phyloP scores from a whole-genome alignment of 345 rosid species.

The Bruguiera sexangula region DNA sequence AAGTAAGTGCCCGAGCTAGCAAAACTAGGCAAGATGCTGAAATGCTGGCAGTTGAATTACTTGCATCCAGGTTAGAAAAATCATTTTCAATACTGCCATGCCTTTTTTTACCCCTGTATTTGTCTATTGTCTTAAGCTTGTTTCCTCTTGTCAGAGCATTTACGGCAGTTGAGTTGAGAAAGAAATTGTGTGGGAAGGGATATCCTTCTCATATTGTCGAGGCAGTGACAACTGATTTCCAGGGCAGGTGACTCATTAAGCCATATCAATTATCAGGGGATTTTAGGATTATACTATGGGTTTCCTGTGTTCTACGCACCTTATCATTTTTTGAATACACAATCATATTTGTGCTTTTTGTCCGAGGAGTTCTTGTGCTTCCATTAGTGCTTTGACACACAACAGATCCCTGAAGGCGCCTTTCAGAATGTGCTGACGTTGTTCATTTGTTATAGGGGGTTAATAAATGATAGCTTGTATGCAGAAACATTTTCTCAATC shows the following conservation, averaged over 20 bases:
- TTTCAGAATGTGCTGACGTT: constrained; percentile 8
- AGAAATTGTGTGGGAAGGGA: constrained; percentile 64
- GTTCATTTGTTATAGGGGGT: constrained; percentile 47
- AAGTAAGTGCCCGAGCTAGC: constrained; percentile 24
- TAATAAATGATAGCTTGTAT: constrained; percentile 70
- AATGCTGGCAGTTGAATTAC: constrained; percentile 55
- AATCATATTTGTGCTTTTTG: not conserved
- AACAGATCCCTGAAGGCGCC: not conserved
- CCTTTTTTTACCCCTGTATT: not conserved
- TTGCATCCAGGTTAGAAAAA: constrained; percentile 51
- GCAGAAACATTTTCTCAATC: constrained; percentile 73
- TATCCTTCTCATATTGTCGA: constrained; percentile 46
- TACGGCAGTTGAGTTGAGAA: constrained; percentile 64
- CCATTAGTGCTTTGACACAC: not conserved
- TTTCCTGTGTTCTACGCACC: not conserved
- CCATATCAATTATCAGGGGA: not conserved
- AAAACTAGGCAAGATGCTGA: constrained; percentile 49
- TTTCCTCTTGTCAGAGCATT: constrained; percentile 46
- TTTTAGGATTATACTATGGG: not conserved
- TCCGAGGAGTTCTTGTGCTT: not conserved
- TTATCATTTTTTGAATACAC: not conserved
- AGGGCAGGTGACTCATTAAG: constrained; percentile 42
- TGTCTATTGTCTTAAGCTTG: not conserved
- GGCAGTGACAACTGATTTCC: constrained; percentile 48
- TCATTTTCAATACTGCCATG: not conserved